Conservation (phyloP, 495 filamentous ascomycete species). For the Aspergillus sclerotiicarbonarius region DNA sequence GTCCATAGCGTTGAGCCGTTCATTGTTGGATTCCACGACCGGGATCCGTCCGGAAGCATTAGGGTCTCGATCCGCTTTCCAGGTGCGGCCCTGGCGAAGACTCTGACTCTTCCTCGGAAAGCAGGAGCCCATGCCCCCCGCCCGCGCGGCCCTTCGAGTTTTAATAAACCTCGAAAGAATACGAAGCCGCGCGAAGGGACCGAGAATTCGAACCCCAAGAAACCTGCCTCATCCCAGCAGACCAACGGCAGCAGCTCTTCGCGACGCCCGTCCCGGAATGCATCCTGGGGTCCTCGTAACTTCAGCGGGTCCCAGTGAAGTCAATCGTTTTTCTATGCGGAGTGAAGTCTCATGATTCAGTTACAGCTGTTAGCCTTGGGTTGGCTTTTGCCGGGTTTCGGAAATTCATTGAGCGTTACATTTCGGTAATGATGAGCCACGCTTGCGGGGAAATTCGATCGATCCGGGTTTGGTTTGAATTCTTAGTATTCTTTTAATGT, state of each 20-base stretch:
- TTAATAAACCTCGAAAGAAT: conserved; percentile 38
- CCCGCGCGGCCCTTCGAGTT: conserved; percentile 27
- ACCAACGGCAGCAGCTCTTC: conserved; percentile 25
- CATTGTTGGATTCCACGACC: conserved; percentile 33
- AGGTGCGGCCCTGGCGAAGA: conserved; percentile 31
- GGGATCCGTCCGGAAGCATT: conserved; percentile 34
- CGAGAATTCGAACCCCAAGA: conserved; percentile 25
- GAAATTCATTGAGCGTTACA: conserved; percentile 26
- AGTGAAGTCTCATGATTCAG: conserved; percentile 7
- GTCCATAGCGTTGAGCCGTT: conserved; percentile 40
- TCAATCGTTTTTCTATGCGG: conserved; percentile 7
- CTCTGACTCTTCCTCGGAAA: conserved; percentile 34
- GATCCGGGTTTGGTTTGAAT: conserved; percentile 19
- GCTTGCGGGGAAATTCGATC: conserved; percentile 18
- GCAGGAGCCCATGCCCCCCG: conserved; percentile 21
- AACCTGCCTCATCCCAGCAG: conserved; percentile 27
- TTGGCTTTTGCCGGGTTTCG: conserved; percentile 19
- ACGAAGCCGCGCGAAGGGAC: conserved; percentile 33
- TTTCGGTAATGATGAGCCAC: conserved; percentile 29
- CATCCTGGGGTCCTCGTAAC: conserved; percentile 33
- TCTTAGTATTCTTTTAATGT: conserved; percentile 25
- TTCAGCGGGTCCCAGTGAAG: conserved; percentile 24
- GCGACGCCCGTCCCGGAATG: conserved; percentile 30
- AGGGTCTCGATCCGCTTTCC: conserved; percentile 36
- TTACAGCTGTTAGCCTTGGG: conserved; percentile 9